Evolutionary conservation across 164 flowering plant species (phyloP).

Genomic region (Stephania cephalantha): DNA sequence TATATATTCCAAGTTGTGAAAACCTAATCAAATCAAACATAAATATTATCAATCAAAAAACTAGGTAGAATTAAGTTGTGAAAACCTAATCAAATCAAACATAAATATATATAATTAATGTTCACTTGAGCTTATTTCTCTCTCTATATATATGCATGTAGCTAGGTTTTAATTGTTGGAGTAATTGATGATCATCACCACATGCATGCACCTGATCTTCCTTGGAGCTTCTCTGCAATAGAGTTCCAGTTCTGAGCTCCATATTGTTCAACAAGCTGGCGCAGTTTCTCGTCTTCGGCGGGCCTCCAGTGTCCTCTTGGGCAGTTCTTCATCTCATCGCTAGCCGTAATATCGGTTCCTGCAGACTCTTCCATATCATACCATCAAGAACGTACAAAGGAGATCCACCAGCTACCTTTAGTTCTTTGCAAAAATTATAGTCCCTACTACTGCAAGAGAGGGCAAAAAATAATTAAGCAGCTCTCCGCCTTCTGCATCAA

Average conservation of each 20-base stretch:
- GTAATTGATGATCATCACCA: too few species aligned
- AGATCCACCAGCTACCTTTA: neutral
- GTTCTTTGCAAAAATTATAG: neutral
- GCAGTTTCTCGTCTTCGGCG: conserved; percentile 71
- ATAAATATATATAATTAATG: too few species aligned
- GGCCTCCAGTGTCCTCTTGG: conserved; percentile 91
- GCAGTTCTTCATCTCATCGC: conserved; percentile 34
- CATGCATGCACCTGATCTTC: conserved; percentile 62
- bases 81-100: too few species aligned
- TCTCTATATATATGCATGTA: neutral
- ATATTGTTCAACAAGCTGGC: conserved; percentile 56
- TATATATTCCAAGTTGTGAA: neutral
- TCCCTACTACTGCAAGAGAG: neutral
- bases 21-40: neutral
- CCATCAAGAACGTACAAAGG: conserved; percentile 1
- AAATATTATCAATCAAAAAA: too few species aligned
- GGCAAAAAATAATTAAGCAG: too few species aligned
- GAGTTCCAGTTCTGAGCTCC: conserved; percentile 89
- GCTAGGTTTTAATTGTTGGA: too few species aligned
- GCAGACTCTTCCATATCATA: conserved; percentile 38
- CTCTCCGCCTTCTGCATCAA: conserved; percentile 2
- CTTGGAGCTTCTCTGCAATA: conserved; percentile 75
- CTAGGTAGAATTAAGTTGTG: too few species aligned
- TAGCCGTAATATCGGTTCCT: conserved; percentile 16
- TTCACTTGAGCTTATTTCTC: neutral